Percentiles rank a stretch among this genome's conserved stretches.
Evolutionary conservation across 495 filamentous ascomycete species (phyloP).

Genomic region (Mytilinidion resinicola): DNA sequence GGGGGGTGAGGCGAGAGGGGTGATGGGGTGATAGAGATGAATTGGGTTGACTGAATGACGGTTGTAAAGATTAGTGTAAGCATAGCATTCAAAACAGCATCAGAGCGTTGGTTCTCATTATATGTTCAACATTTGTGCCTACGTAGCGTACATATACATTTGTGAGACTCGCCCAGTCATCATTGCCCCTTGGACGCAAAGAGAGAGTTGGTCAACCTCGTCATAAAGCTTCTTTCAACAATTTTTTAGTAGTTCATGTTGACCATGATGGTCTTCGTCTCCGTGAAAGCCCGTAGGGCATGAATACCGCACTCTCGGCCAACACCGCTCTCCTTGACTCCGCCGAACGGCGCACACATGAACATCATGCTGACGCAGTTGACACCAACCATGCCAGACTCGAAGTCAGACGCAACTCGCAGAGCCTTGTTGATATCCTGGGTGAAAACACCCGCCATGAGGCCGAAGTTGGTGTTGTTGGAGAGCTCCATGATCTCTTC

Average conservation of each 20-base stretch:
- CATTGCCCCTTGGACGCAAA: no score
- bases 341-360: constrained; percentile 40
- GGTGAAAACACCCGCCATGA: constrained; percentile 41
- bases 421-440: constrained; percentile 45
- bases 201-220: no score
- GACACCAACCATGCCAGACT: constrained; percentile 48
- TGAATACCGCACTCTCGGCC: constrained; percentile 44
- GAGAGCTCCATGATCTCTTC: constrained; percentile 44
- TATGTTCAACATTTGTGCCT: no score
- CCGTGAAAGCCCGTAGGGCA: constrained; percentile 41
- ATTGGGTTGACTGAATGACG: no score
- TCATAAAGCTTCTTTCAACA: neutral
- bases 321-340: constrained; percentile 45
- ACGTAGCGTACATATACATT: no score
- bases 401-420: constrained; percentile 43
- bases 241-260: constrained; percentile 32
- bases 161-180: no score
- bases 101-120: no score
- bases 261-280: constrained; percentile 45
- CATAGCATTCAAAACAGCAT: no score
- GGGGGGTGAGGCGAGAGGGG: no score
- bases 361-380: constrained; percentile 45
- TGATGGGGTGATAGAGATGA: no score
- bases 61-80: no score
- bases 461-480: constrained; percentile 45